Conservation (phyloP, 371 early-diverging fungal genomes). For the Apophysomyces trapeziformis region DNA sequence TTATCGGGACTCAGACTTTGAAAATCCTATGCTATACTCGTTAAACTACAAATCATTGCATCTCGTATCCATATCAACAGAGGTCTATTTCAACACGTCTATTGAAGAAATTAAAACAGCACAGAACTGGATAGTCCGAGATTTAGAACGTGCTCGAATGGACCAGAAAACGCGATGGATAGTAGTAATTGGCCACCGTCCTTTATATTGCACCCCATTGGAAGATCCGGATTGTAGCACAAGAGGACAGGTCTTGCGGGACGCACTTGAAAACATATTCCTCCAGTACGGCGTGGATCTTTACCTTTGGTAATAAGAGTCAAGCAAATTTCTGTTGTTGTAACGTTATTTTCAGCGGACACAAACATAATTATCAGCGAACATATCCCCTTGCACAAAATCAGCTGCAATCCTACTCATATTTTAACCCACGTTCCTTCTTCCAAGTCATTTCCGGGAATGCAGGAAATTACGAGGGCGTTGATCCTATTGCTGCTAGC, state of each 20-base stretch:
- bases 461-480: conserved; percentile 34
- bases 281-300: conserved; percentile 24
- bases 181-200: conserved; percentile 32
- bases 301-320: conserved; percentile 21
- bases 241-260: conserved; percentile 22
- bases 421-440: conserved; percentile 32
- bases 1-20: conserved; percentile 21
- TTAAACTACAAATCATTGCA: conserved; percentile 30
- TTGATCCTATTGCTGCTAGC: conserved; percentile 2
- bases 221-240: conserved; percentile 10
- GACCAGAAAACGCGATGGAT: conserved; percentile 25
- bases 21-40: conserved; percentile 26
- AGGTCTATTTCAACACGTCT: conserved; percentile 23
- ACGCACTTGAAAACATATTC: conserved; percentile 19
- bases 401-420: conserved; percentile 9
- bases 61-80: conserved; percentile 24
- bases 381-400: conserved; percentile 29
- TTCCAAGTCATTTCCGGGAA: conserved; percentile 36
- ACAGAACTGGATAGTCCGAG: conserved; percentile 33
- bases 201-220: conserved; percentile 26
- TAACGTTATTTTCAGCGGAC: conserved; percentile 21
- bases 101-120: conserved; percentile 25
- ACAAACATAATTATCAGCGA: conserved; percentile 36
- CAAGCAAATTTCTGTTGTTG: neutral
- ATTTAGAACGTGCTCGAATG: conserved; percentile 22